A percentile compares a stretch with the other conserved stretches of the same genome.
Evolutionary conservation across 306 rosid species (phyloP).

Genomic region (Senna tora): DNA sequence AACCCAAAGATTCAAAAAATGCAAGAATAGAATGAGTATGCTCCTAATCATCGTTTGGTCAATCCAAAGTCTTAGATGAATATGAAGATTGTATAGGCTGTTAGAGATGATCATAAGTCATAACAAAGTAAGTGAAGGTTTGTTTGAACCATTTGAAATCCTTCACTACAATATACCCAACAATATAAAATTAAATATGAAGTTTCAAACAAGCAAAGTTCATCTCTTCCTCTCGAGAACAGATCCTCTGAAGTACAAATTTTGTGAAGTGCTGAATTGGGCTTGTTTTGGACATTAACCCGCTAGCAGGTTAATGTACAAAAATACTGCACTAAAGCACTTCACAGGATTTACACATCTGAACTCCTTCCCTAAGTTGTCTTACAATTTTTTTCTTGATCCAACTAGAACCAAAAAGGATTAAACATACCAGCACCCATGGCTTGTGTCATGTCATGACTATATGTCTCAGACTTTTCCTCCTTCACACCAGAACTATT

Average conservation of each 20-base stretch:
- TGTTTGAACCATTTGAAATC: conserved; percentile 10
- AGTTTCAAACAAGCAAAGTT: conserved; percentile 32
- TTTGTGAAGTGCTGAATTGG: no score
- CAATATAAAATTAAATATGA: neutral
- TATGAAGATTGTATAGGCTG: conserved; percentile 24
- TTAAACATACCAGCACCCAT: conserved; percentile 93
- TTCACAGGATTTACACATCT: no score
- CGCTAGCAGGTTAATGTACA: no score
- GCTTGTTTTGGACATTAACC: no score
- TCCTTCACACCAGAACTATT: conserved; percentile 57
- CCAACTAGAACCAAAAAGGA: conserved; percentile 31
- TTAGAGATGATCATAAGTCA: conserved; percentile 16
- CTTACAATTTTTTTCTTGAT: conserved; percentile 5
- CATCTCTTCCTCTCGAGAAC: no score
- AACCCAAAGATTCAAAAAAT: conserved; percentile 28
- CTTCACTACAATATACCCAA: conserved; percentile 12
- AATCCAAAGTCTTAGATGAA: conserved; percentile 30
- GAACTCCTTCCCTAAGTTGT: conserved; percentile 25
- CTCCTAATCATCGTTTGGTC: conserved; percentile 2
- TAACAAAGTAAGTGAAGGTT: conserved; percentile 17
- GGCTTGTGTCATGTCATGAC: conserved; percentile 85
- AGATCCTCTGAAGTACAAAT: no score
- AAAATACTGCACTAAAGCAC: no score
- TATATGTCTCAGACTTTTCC: conserved; percentile 77
- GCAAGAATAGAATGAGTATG: conserved; percentile 4